phyloP scores from a whole-genome alignment of 768 basidiomycete genomes.

The Mycena rosella region DNA sequence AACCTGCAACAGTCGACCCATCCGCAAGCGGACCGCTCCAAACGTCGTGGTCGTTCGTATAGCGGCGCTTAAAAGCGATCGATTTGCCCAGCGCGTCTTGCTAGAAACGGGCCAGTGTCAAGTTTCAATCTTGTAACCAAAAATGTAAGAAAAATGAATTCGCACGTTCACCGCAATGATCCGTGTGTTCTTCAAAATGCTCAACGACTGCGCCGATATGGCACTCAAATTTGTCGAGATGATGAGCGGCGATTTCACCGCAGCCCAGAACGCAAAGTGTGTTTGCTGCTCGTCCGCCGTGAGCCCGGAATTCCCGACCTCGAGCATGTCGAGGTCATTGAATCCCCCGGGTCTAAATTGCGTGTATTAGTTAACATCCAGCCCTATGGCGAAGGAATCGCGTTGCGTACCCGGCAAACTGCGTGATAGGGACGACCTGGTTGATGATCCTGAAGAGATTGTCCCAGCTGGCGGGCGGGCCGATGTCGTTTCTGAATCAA shows the following conservation, averaged over 20 bases:
- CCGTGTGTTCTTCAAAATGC: slow-evolving; percentile 55
- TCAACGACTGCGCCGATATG: slow-evolving; percentile 48
- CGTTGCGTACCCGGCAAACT: slow-evolving; percentile 58
- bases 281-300: slow-evolving; percentile 58
- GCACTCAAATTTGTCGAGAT: slow-evolving; percentile 59
- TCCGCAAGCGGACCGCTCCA: slow-evolving; percentile 63
- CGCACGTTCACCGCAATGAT: slow-evolving; percentile 60
- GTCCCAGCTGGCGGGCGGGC: slow-evolving; percentile 61
- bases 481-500: slow-evolving; percentile 60
- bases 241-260: slow-evolving; percentile 62
- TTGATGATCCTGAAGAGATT: slow-evolving; percentile 65
- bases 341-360: slow-evolving; percentile 5
- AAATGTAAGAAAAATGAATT: too few relatives aligned
- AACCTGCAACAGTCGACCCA: slow-evolving; percentile 61
- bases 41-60: slow-evolving; percentile 63
- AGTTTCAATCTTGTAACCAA: too few relatives aligned
- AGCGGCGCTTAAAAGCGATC: slow-evolving; percentile 59
- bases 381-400: slow-evolving; percentile 35
- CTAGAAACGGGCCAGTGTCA: too few relatives aligned
- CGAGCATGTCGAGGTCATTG: slow-evolving; percentile 65
- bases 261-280: slow-evolving; percentile 68
- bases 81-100: slow-evolving; percentile 62
- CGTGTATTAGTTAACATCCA: slow-evolving; percentile 43
- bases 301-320: slow-evolving; percentile 62
- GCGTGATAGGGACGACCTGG: slow-evolving; percentile 63